Evolutionary conservation across 257 asterid genomes (phyloP).

Genomic region (Linaria vulgaris): DNA sequence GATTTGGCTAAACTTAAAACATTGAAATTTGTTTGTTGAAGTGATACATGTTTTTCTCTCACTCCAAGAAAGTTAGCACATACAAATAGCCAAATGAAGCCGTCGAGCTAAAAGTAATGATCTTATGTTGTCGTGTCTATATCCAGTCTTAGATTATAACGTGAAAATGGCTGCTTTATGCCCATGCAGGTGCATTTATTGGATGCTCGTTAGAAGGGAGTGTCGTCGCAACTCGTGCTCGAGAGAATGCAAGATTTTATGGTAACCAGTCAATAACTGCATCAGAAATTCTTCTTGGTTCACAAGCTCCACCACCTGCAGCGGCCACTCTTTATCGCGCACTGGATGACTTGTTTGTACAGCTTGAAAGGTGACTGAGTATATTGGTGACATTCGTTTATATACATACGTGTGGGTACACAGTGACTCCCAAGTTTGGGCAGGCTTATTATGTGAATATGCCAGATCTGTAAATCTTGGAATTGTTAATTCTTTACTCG

Average conservation of each 20-base stretch:
- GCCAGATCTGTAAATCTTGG: background rate
- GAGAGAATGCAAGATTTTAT: slow-evolving; percentile 77
- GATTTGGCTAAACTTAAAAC: background rate
- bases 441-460: background rate
- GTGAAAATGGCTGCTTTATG: background rate
- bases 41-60: background rate
- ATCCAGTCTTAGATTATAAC: background rate
- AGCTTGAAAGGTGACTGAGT: slow-evolving; percentile 38
- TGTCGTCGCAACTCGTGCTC: slow-evolving; percentile 66
- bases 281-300: slow-evolving; percentile 69
- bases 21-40: background rate
- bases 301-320: slow-evolving; percentile 91
- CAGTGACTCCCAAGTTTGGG: slow-evolving; percentile 6
- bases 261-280: slow-evolving; percentile 78
- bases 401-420: background rate
- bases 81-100: too few species aligned
- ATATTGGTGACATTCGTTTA: background rate
- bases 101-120: background rate
- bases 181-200: slow-evolving; percentile 83
- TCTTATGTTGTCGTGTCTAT: background rate
- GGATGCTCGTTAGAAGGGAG: slow-evolving; percentile 98
- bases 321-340: slow-evolving; percentile 85
- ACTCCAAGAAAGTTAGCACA: too few species aligned
- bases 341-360: slow-evolving; percentile 57
- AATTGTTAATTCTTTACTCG: slow-evolving; percentile 25